Conservation (phyloP, 1,284 basidiomycete species). For the Austroboletus niveus region DNA sequence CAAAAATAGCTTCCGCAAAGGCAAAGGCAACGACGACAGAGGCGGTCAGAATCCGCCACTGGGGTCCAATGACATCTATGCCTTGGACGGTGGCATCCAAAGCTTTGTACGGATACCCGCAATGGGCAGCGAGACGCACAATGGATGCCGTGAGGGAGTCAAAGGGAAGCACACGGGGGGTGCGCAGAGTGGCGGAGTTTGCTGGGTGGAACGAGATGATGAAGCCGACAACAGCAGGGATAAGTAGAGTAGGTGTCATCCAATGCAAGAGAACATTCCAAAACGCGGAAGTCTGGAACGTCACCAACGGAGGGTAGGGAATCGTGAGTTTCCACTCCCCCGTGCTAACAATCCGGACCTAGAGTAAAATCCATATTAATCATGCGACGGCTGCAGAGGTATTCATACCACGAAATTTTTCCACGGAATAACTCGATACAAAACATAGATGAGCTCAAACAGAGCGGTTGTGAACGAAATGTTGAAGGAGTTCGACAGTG, state of each 20-base stretch:
- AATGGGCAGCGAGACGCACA: constrained; percentile 53
- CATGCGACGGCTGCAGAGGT: neutral
- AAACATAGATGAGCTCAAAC: constrained; percentile 46
- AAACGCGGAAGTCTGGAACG: constrained; percentile 44
- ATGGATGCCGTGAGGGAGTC: constrained; percentile 63
- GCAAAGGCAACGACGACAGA: constrained; percentile 56
- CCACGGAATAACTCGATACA: constrained; percentile 49
- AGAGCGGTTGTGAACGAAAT: constrained; percentile 49
- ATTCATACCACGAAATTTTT: constrained; percentile 36
- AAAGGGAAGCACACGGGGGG: constrained; percentile 34
- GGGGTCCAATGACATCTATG: constrained; percentile 50
- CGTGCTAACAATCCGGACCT: constrained; percentile 16
- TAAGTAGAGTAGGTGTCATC: constrained; percentile 53
- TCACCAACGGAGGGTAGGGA: constrained; percentile 44
- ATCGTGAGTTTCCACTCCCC: constrained; percentile 29
- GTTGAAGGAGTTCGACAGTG: constrained; percentile 54
- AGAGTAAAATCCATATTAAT: constrained; percentile 7
- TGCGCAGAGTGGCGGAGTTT: constrained; percentile 26
- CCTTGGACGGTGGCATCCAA: constrained; percentile 26
- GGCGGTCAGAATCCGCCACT: constrained; percentile 52
- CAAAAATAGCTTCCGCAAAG: constrained; percentile 55
- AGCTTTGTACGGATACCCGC: constrained; percentile 47
- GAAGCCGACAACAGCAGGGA: constrained; percentile 53
- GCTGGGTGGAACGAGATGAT: constrained; percentile 58
- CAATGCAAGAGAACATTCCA: constrained; percentile 55